Base-by-base conservation (phyloP, 164 flowering plant genomes). In the Vitis vinifera region DNA sequence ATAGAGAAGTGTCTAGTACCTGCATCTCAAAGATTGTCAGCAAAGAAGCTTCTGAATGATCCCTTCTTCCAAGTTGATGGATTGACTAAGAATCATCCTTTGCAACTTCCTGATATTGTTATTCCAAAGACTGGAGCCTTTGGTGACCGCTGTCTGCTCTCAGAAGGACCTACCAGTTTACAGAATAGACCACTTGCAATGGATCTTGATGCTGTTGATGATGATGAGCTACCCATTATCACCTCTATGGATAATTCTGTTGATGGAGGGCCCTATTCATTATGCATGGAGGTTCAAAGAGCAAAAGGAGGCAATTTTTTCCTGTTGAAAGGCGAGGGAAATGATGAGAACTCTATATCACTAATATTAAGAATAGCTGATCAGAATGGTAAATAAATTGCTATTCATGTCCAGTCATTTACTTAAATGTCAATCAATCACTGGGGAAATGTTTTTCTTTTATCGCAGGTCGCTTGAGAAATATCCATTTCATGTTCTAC, bases 1-100 rank as follows among this genome's bases (percentile, higher is more conserved):
- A 90, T 90, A 9, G 87, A 87, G 73, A 88, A 81, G 65, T 88
- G 95, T 76, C 62, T 88, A 68, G 79, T 80, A 37, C 88, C 88
- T 19, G 89, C 84, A 55, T 67, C 83, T 49, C 61, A 79, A 68
- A 81, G 92, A 75, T 68, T 71, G 68, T 63, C 92, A 31, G 91
- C 89, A 57, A 85, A 73, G 71, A 87, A 83, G 68, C 92, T 90
- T 73, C 72, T 90, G 67, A 81, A 80, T 63, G 89, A 90, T 62
- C 83, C 87, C 11, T 90, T 90, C 73, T 87, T 90, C 71, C 86
- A 79, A 65, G 10, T 61, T 19, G 87, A 84, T 72, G 80, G 81
- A 59, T 66, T 70, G 19, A 51, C 69, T 31, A 67, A 68, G 55
- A 72, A 62, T 63, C 59, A 47, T 47, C 74, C 86, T 29, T 65